These are phyloP conservation scores for Ceratocystis harringtonii DNA, from an alignment of 2,329 filamentous ascomycete species.

Conservation along the genomic window DNA sequence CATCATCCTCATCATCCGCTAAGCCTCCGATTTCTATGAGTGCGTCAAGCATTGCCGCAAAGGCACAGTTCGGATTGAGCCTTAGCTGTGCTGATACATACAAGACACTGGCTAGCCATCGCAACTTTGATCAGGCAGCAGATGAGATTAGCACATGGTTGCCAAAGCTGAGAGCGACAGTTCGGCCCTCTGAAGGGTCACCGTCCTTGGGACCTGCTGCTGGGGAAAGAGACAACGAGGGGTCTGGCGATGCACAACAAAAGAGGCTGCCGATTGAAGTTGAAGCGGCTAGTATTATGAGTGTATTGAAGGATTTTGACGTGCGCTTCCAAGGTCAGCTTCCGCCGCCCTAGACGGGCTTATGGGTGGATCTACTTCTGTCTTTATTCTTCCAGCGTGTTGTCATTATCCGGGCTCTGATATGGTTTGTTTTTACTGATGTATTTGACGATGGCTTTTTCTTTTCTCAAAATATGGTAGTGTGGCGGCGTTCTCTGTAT, in stretches of 20 bases:
- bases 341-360: not conserved
- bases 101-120: constrained; percentile 62
- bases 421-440: not conserved
- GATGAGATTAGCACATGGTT: constrained; percentile 65
- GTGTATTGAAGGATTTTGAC: constrained; percentile 69
- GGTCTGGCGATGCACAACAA: constrained; percentile 17
- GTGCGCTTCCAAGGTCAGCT: constrained; percentile 42
- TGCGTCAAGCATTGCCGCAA: constrained; percentile 18
- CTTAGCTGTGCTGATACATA: constrained; percentile 64
- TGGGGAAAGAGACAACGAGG: not conserved
- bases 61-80: constrained; percentile 35
- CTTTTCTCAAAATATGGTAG: not conserved
- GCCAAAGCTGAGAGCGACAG: constrained; percentile 51
- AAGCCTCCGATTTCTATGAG: constrained; percentile 1
- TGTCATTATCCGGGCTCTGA: not conserved
- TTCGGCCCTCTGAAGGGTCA: constrained; percentile 21
- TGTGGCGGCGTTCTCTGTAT: not conserved
- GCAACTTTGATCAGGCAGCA: constrained; percentile 57
- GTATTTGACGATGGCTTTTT: constrained; percentile 6
- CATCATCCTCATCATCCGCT: constrained; percentile 23
- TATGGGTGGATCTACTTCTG: not conserved
- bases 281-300: constrained; percentile 73
- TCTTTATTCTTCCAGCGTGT: not conserved
- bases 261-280: constrained; percentile 53
- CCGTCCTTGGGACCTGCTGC: constrained; percentile 22